Evolutionary conservation across 2,329 filamentous ascomycete species (phyloP).

Genomic region (Trichoderma aggressivum): DNA sequence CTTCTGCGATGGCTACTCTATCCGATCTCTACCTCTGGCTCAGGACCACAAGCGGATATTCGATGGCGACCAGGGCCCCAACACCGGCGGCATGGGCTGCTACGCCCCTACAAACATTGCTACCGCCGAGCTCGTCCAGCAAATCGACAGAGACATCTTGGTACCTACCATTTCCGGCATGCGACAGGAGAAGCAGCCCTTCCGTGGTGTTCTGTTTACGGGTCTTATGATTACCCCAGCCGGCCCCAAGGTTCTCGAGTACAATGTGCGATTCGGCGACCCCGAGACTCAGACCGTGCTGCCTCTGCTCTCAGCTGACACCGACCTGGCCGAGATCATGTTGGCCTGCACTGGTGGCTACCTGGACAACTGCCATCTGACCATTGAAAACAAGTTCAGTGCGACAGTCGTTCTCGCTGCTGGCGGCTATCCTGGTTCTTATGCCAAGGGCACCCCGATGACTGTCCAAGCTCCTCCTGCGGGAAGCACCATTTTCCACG

Average conservation of each 20-base stretch:
- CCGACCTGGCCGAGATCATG: constrained; percentile 86
- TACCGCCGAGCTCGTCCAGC: constrained; percentile 69
- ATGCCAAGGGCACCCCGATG: constrained; percentile 72
- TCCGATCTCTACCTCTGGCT: constrained; percentile 79
- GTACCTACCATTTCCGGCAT: constrained; percentile 87
- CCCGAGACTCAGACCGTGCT: constrained; percentile 88
- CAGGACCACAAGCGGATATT: constrained; percentile 96
- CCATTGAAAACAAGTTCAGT: constrained; percentile 67
- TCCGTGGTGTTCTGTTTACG: constrained; percentile 75
- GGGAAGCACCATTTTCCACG: constrained; percentile 79
- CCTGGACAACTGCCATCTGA: constrained; percentile 66
- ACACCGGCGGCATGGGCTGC: constrained; percentile 97
- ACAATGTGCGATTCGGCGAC: constrained; percentile 90
- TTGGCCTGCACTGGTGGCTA: constrained; percentile 75
- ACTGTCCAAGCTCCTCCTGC: constrained; percentile 43
- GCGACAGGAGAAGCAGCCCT: constrained; percentile 72
- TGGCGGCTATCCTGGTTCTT: constrained; percentile 83
- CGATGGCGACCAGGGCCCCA: constrained; percentile 85
- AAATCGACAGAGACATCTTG: constrained; percentile 78
- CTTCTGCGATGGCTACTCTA: constrained; percentile 85
- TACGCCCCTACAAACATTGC: constrained; percentile 87
- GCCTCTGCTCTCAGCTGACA: constrained; percentile 70
- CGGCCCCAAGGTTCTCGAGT: constrained; percentile 82
- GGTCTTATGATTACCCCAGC: constrained; percentile 87
- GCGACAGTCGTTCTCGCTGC: constrained; percentile 93